Percentiles rank a stretch among this genome's conserved stretches.
Conservation (phyloP, 192 early-diverging fungal genomes). For the Glomus cerebriforme region DNA sequence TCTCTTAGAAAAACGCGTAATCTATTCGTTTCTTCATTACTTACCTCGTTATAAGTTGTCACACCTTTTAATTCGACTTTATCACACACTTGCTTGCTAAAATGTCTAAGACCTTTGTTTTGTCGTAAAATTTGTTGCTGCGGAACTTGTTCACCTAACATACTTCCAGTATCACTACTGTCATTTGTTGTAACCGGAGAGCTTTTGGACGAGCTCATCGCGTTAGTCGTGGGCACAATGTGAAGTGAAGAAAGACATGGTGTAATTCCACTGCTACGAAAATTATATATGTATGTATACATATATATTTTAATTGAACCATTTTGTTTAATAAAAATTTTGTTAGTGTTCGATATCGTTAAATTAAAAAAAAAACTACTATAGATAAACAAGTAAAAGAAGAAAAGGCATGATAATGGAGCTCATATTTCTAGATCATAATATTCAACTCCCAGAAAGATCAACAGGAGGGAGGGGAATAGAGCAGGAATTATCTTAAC, state of each 20-base stretch:
- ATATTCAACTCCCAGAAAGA: neutral
- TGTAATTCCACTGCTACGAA: neutral
- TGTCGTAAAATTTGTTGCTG: conserved; percentile 35
- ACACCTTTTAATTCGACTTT: conserved; percentile 58
- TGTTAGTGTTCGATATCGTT: neutral
- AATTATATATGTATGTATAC: too few relatives aligned
- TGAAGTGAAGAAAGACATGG: neutral
- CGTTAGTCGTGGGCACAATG: neutral
- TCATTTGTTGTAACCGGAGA: conserved; percentile 21
- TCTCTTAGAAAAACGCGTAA: neutral
- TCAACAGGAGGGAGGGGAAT: conserved; percentile 16
- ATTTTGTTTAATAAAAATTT: too few relatives aligned
- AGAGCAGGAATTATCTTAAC: neutral
- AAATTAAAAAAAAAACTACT: neutral
- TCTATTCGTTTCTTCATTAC: neutral
- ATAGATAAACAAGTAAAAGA: neutral
- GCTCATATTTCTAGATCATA: neutral
- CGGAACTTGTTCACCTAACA: conserved; percentile 17
- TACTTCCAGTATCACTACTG: conserved; percentile 24
- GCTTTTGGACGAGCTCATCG: neutral
- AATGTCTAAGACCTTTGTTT: conserved; percentile 62
- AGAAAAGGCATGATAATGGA: conserved; percentile 2
- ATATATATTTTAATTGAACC: too few relatives aligned
- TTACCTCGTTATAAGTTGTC: conserved; percentile 66
- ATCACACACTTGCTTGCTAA: conserved; percentile 63